Evolutionary conservation across 495 filamentous ascomycete genomes (phyloP).

Genomic region (Bathelium albidoporum): DNA sequence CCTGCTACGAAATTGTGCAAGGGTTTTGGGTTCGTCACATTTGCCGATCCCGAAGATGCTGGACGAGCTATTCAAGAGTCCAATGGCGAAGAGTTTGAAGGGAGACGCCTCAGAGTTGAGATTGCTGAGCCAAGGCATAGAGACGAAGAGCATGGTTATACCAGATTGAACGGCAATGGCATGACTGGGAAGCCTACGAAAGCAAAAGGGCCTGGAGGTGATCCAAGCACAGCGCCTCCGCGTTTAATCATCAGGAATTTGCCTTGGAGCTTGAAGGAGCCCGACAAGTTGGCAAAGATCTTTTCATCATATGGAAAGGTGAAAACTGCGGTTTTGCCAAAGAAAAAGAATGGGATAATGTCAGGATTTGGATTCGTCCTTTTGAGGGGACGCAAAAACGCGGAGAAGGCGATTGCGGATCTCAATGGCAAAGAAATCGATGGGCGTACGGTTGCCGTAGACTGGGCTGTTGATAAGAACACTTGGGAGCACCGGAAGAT

Average conservation of each 20-base stretch:
- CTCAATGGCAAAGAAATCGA: slow-evolving; percentile 87
- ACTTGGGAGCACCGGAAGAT: slow-evolving; percentile 61
- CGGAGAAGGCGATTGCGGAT: slow-evolving; percentile 72
- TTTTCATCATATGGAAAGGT: slow-evolving; percentile 88
- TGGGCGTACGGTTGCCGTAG: slow-evolving; percentile 77
- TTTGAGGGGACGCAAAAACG: slow-evolving; percentile 78
- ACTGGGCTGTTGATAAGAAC: slow-evolving; percentile 92
- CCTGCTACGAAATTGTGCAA: slow-evolving; percentile 70
- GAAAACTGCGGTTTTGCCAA: slow-evolving; percentile 69
- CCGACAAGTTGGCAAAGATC: slow-evolving; percentile 63
- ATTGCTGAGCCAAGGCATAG: slow-evolving; percentile 78
- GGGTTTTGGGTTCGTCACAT: slow-evolving; percentile 94
- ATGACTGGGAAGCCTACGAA: neutral
- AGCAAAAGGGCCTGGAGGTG: slow-evolving; percentile 35
- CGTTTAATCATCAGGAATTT: slow-evolving; percentile 92
- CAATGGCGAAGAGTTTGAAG: slow-evolving; percentile 60
- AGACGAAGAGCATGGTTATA: slow-evolving; percentile 39
- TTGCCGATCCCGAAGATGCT: slow-evolving; percentile 87
- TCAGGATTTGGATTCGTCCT: slow-evolving; percentile 90
- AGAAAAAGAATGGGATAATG: slow-evolving; percentile 53
- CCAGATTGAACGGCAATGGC: slow-evolving; percentile 34
- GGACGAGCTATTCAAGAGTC: slow-evolving; percentile 66
- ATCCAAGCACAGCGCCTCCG: slow-evolving; percentile 55
- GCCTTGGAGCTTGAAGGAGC: slow-evolving; percentile 86
- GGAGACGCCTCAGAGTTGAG: slow-evolving; percentile 73